phyloP scores from a whole-genome alignment of 2,329 filamentous ascomycete genomes.

The Dothidotthia symphoricarpi region DNA sequence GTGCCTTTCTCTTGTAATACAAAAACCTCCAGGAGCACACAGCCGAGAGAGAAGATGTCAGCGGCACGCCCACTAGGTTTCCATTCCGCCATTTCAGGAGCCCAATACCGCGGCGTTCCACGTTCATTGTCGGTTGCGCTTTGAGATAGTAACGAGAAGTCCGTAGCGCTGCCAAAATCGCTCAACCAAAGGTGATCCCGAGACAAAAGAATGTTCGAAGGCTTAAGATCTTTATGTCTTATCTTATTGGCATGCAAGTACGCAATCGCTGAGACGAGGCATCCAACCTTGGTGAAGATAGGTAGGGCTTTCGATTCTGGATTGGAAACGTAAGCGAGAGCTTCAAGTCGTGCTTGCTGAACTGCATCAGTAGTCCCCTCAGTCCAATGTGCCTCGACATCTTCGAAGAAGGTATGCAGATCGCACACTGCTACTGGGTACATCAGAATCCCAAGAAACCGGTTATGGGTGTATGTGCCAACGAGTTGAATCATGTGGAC shows the following conservation, averaged over 20 bases:
- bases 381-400: constrained; percentile 49
- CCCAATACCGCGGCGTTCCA: constrained; percentile 22
- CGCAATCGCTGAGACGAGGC: constrained; percentile 15
- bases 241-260: constrained; percentile 21
- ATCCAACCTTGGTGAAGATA: constrained; percentile 15
- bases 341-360: no score
- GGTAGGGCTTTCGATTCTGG: constrained; percentile 55
- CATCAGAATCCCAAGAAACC: constrained; percentile 16
- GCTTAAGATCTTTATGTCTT: constrained; percentile 27
- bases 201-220: constrained; percentile 17
- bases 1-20: constrained; percentile 52
- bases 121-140: constrained; percentile 24
- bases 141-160: constrained; percentile 20
- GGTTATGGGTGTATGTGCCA: constrained; percentile 21
- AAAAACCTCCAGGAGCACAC: constrained; percentile 68
- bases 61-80: constrained; percentile 50
- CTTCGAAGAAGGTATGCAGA: constrained; percentile 19
- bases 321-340: no score
- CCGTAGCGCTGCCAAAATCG: constrained; percentile 24
- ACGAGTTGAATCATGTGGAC: constrained; percentile 21
- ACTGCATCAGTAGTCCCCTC: not conserved
- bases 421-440: constrained; percentile 22
- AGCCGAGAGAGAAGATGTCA: constrained; percentile 71
- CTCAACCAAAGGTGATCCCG: constrained; percentile 16
- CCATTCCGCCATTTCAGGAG: constrained; percentile 33